phyloP scores from a whole-genome alignment of 768 basidiomycete genomes.

The Pleurotus cornucopiae region DNA sequence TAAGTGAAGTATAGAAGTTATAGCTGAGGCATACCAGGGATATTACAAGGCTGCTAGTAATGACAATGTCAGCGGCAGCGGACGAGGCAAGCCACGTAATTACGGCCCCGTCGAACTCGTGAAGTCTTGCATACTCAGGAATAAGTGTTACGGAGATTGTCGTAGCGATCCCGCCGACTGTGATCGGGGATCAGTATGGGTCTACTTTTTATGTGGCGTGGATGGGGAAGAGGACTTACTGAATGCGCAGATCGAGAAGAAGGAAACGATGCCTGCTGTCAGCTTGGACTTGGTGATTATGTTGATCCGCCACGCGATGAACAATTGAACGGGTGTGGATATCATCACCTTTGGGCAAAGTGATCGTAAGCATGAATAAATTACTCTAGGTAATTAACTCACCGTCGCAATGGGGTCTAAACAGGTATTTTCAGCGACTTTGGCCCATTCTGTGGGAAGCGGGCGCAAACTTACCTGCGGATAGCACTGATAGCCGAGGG shows the following conservation, averaged over 20 bases:
- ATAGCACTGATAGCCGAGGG: background rate
- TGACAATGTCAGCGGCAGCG: background rate
- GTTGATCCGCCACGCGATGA: conserved; percentile 8
- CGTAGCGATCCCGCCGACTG: background rate
- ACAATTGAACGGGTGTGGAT: conserved; percentile 7
- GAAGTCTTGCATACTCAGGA: background rate
- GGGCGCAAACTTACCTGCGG: background rate
- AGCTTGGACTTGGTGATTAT: background rate
- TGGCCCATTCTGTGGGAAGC: no score
- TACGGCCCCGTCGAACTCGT: background rate
- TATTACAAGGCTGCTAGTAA: background rate
- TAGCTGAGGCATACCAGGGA: background rate
- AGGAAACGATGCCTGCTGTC: background rate
- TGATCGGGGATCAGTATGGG: background rate
- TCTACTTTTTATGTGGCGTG: background rate
- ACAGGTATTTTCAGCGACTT: background rate
- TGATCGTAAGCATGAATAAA: background rate
- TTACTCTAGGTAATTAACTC: background rate
- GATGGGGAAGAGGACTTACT: background rate
- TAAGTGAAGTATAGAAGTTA: background rate
- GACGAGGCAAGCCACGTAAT: conserved; percentile 3
- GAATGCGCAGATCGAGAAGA: conserved; percentile 3
- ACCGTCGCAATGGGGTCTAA: conserved; percentile 2
- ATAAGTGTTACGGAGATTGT: background rate
- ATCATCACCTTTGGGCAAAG: conserved; percentile 5